Evolutionary conservation across 768 basidiomycete genomes (phyloP).

Genomic region (Leccinum obscurum): DNA sequence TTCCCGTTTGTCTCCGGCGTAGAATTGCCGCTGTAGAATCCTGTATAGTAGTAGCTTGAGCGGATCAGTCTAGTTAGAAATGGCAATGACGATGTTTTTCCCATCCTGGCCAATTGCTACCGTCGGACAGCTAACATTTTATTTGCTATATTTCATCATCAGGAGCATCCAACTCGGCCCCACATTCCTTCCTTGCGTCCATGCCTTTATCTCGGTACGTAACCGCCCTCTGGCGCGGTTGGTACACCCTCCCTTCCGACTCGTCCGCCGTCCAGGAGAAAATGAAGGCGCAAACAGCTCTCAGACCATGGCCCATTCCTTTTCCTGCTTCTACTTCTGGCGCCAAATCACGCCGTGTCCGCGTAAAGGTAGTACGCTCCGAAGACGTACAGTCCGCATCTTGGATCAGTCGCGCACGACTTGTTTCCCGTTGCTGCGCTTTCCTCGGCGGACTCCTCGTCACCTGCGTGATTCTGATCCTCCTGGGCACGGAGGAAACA

Average conservation of each 20-base stretch:
- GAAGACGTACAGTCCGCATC: constrained; percentile 38
- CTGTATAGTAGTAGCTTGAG: constrained; percentile 5
- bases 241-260: constrained; percentile 9
- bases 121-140: not conserved
- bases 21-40: constrained; percentile 5
- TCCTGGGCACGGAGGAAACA: constrained; percentile 43
- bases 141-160: not conserved
- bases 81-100: not conserved
- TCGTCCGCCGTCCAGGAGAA: constrained; percentile 42
- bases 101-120: not conserved
- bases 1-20: constrained; percentile 1
- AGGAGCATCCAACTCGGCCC: not conserved
- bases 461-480: constrained; percentile 44
- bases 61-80: not conserved
- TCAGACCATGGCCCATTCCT: constrained; percentile 51
- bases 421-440: constrained; percentile 51
- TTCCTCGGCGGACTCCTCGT: constrained; percentile 53
- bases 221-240: constrained; percentile 11
- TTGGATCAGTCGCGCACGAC: constrained; percentile 54
- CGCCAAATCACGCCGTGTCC: constrained; percentile 54
- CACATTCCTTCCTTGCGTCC: not conserved
- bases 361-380: constrained; percentile 57
- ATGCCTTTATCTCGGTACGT: constrained; percentile 10
- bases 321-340: constrained; percentile 55
- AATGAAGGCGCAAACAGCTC: constrained; percentile 30